A percentile compares a stretch with the other conserved stretches of the same genome.
These are phyloP conservation scores for Nigrospora oryzae DNA, from an alignment of 2,329 filamentous ascomycete species.

Conservation along the genomic window DNA sequence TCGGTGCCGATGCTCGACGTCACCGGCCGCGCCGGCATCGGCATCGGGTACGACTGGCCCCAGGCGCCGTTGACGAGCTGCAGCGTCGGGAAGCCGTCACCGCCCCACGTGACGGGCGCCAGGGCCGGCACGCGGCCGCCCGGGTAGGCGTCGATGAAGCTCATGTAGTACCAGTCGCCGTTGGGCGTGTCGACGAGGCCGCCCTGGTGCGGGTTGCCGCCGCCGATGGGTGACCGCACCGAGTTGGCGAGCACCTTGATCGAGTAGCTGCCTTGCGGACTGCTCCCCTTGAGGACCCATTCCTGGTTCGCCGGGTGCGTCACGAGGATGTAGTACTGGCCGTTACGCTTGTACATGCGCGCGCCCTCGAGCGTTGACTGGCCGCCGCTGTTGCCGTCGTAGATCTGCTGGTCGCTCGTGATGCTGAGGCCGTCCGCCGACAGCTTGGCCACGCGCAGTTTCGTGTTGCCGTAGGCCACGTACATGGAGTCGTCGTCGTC, in stretches of 20 bases:
- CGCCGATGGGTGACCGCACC: slow-evolving; percentile 34
- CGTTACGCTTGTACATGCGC: slow-evolving; percentile 49
- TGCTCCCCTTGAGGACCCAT: slow-evolving; percentile 39
- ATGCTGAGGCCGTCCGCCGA: slow-evolving; percentile 36
- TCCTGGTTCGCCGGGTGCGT: slow-evolving; percentile 35
- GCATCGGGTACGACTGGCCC: slow-evolving; percentile 33
- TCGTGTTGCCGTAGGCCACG: slow-evolving; percentile 41
- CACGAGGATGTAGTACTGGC: slow-evolving; percentile 45
- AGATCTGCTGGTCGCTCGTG: slow-evolving; percentile 34
- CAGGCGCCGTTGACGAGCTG: slow-evolving; percentile 34
- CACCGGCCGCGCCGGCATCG: slow-evolving; percentile 19
- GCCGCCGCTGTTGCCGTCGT: slow-evolving; percentile 24
- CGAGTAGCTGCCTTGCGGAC: slow-evolving; percentile 44
- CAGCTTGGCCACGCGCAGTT: slow-evolving; percentile 42
- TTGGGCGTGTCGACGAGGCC: slow-evolving; percentile 41
- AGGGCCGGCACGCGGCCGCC: slow-evolving; percentile 48
- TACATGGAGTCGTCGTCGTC: slow-evolving; percentile 53
- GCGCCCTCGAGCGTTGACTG: slow-evolving; percentile 36
- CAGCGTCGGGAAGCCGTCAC: slow-evolving; percentile 41
- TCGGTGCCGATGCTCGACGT: slow-evolving; percentile 30
- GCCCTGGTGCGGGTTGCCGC: slow-evolving; percentile 44
- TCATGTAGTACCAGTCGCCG: slow-evolving; percentile 51
- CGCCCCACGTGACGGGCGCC: slow-evolving; percentile 42
- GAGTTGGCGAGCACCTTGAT: slow-evolving; percentile 31
- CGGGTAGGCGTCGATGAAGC: slow-evolving; percentile 47